Conservation (phyloP, 768 basidiomycete species). For the Ephemerocybe angulata region DNA sequence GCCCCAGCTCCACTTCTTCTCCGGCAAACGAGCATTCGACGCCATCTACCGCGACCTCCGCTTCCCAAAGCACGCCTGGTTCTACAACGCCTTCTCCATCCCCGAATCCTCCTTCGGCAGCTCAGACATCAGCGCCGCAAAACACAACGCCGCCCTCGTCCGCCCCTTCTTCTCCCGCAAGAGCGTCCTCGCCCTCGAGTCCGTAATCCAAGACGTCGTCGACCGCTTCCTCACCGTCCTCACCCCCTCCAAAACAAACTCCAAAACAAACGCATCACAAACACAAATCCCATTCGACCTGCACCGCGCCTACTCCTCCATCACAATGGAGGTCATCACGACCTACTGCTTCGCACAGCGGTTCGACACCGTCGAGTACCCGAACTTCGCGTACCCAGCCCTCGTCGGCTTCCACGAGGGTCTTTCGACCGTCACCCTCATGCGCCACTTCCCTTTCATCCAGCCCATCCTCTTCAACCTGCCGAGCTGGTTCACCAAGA, state of each 20-base stretch:
- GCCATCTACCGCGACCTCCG: slow-evolving; percentile 29
- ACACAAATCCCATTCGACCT: slow-evolving; percentile 16
- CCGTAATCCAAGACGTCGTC: slow-evolving; percentile 24
- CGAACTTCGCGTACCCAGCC: slow-evolving; percentile 23
- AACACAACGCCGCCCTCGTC: slow-evolving; percentile 24
- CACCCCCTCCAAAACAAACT: too few relatives aligned
- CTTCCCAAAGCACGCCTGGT: slow-evolving; percentile 25
- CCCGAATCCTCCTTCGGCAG: slow-evolving; percentile 26
- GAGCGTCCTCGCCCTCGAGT: slow-evolving; percentile 28
- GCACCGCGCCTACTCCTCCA: slow-evolving; percentile 22
- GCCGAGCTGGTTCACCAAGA: slow-evolving; percentile 16
- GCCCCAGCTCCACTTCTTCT: slow-evolving; percentile 37
- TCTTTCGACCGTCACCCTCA: neutral
- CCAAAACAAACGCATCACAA: neutral
- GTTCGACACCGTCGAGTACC: slow-evolving; percentile 20
- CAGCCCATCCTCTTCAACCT: slow-evolving; percentile 11
- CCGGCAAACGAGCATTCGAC: slow-evolving; percentile 27
- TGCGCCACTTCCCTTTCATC: slow-evolving; percentile 22
- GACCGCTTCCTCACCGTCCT: slow-evolving; percentile 20
- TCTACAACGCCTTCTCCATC: slow-evolving; percentile 24
- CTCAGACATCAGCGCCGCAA: slow-evolving; percentile 21
- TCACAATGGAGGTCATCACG: slow-evolving; percentile 29
- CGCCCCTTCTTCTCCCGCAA: slow-evolving; percentile 31
- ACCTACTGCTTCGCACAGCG: slow-evolving; percentile 28
- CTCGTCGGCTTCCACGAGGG: slow-evolving; percentile 5